Conservation (phyloP, 139 green algal genomes). For the Pleodorina starrii region DNA sequence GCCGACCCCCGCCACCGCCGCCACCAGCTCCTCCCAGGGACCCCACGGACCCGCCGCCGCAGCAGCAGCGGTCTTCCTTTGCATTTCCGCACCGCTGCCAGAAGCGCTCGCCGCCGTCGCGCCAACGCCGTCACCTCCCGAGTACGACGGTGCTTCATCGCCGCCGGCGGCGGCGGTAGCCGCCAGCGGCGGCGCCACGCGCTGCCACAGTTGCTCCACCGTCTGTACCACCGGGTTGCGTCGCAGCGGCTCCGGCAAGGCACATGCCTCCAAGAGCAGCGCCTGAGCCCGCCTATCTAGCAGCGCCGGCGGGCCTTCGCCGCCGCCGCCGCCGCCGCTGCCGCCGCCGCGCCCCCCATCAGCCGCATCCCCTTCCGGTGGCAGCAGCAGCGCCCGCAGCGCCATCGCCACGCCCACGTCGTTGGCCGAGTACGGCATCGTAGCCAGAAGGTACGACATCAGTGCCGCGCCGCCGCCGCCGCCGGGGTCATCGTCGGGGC, state of each 20-base stretch:
- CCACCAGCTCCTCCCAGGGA: not conserved
- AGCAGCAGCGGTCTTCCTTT: not conserved
- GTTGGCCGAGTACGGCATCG: not conserved
- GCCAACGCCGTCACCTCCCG: too few species aligned
- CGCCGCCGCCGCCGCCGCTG: not conserved
- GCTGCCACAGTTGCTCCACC: constrained; percentile 1
- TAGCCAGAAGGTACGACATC: not conserved
- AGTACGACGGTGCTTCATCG: too few species aligned
- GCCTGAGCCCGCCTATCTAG: not conserved
- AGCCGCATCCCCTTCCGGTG: not conserved
- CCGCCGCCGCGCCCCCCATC: too few species aligned
- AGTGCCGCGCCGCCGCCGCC: too few species aligned
- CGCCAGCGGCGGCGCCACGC: not conserved
- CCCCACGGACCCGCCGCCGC: constrained; percentile 8
- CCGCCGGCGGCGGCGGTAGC: not conserved
- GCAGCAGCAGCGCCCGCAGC: not conserved
- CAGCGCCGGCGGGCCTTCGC: not conserved
- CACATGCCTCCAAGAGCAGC: not conserved
- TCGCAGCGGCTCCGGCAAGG: not conserved
- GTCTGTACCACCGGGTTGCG: not conserved
- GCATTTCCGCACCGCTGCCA: not conserved
- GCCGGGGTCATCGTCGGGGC: too few species aligned
- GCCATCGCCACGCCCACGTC: not conserved
- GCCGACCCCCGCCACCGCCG: not conserved
- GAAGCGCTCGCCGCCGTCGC: too few species aligned